Percentiles rank a stretch among this genome's conserved stretches.
Conservation (phyloP, 352 stramenopile species). For the Phytophthora litchii region DNA sequence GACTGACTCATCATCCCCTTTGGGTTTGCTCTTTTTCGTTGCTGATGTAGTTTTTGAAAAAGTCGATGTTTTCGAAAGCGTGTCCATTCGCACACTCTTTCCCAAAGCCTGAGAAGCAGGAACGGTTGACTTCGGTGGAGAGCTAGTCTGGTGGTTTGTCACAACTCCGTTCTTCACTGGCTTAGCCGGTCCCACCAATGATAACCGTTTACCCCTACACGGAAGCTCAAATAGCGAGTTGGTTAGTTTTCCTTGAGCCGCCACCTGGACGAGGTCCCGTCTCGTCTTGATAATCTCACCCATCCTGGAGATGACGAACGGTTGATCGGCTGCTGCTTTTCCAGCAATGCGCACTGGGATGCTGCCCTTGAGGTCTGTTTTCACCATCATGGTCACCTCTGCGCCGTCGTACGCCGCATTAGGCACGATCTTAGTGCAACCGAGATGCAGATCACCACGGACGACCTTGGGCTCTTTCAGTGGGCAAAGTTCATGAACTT, state of each 20-base stretch:
- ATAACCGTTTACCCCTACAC: conserved; percentile 11
- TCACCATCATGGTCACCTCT: conserved; percentile 70
- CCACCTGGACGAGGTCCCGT: conserved; percentile 40
- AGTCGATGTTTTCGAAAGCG: background rate
- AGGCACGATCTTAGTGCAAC: conserved; percentile 69
- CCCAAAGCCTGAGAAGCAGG: conserved; percentile 4
- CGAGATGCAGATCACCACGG: conserved; percentile 67
- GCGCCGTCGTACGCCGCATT: conserved; percentile 62
- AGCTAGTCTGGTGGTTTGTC: background rate
- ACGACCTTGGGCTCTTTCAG: conserved; percentile 76
- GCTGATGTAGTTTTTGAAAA: background rate
- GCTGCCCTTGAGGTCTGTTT: conserved; percentile 75
- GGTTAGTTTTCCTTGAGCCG: conserved; percentile 44
- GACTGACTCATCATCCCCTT: conserved; percentile 3
- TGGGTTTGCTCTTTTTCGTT: conserved; percentile 5
- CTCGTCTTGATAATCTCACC: conserved; percentile 60
- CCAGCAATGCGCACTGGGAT: conserved; percentile 67
- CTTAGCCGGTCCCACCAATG: conserved; percentile 21
- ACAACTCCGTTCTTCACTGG: conserved; percentile 11
- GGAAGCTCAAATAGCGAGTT: conserved; percentile 52
- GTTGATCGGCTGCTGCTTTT: conserved; percentile 70
- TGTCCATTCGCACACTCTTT: conserved; percentile 7
- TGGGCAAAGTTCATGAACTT: conserved; percentile 57
- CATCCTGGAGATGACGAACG: conserved; percentile 66
- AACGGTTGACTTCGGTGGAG: background rate